Evolutionary conservation across 2,329 filamentous ascomycete genomes (phyloP), one percentile per base, ranked within the genome.

Genomic region (Colletotrichum tabaci): DNA sequence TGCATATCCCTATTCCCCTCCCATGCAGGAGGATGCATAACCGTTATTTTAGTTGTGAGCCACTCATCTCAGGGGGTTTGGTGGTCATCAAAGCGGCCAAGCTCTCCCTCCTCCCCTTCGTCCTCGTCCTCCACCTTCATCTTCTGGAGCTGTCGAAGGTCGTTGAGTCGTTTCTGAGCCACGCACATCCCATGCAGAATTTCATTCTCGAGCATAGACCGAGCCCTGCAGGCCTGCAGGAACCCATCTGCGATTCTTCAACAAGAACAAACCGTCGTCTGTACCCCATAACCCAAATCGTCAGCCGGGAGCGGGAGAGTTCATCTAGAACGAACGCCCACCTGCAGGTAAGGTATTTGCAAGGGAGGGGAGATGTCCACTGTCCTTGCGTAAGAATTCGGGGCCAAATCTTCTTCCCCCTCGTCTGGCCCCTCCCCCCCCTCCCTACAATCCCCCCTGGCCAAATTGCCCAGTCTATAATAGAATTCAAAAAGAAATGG

Each of bases 51-150:
- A 16, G 35, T 46, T 10, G 18, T 35, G 44, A 44, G 50, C 49
- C 52, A 47, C 55, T 42, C 30, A 6, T 30, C 23, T 9, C 9
- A 56, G 40, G 46, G 23, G 64, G 53, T 30, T 30, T 30, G 30
- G 30, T 35, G 9, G 30, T 35, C 9, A 35, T 69, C 65, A 72
- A 65, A 64, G 65, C 60, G 64, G 61, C 13, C n/a, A 49, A 15
- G 18, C 26, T 23, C 12, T 44, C 23, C 26, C 23, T 18, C 9
- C 18, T 38, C 35, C 26, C 38, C 40, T 13, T 35, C 49, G 42
- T 23, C n/a, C 30, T 35, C 30, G 30, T 35, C 30, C 6, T 35
- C 30, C 6, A 5, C 30, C 30, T 30, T 9, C 30, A 30, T 30
- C 30, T 8, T 30, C 30, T 30, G 7, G 30, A 30, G 26, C 4